phyloP scores from a whole-genome alignment of 306 rosid species.

The Inga oerstediana region DNA sequence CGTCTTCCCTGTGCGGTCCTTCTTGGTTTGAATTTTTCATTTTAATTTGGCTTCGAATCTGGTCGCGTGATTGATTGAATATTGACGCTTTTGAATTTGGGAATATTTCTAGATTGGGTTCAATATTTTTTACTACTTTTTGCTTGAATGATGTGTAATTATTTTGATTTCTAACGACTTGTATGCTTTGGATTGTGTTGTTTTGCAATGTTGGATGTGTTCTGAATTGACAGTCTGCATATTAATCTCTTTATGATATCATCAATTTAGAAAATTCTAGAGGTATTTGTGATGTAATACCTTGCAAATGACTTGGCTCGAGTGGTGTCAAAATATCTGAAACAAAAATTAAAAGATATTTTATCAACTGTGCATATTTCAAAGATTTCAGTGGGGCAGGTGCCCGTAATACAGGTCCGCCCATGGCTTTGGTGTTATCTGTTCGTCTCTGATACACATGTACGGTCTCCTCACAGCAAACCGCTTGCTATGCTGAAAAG shows the following conservation, averaged over 20 bases:
- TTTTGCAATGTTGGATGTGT: neutral
- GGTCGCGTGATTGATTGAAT: neutral
- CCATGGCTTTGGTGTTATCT: neutral
- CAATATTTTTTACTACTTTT: too few relatives aligned
- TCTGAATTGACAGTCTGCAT: neutral
- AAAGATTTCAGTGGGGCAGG: too few relatives aligned
- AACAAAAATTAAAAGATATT: too few relatives aligned
- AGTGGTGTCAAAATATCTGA: too few relatives aligned
- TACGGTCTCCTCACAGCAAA: neutral
- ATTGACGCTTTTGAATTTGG: neutral
- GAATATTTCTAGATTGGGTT: neutral
- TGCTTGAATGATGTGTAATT: neutral
- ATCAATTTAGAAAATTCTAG: too few relatives aligned
- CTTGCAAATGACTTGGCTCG: neutral
- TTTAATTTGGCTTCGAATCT: neutral
- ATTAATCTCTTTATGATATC: neutral
- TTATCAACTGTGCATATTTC: too few relatives aligned
- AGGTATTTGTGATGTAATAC: neutral
- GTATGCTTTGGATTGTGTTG: neutral
- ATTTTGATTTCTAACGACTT: neutral
- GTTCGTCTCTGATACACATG: neutral
- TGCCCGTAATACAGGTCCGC: too few relatives aligned
- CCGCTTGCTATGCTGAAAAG: neutral
- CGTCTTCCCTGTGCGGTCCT: neutral
- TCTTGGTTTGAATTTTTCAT: neutral